Base-by-base conservation (phyloP, 805 yeast genomes). In the Maudiozyma barnettii region DNA sequence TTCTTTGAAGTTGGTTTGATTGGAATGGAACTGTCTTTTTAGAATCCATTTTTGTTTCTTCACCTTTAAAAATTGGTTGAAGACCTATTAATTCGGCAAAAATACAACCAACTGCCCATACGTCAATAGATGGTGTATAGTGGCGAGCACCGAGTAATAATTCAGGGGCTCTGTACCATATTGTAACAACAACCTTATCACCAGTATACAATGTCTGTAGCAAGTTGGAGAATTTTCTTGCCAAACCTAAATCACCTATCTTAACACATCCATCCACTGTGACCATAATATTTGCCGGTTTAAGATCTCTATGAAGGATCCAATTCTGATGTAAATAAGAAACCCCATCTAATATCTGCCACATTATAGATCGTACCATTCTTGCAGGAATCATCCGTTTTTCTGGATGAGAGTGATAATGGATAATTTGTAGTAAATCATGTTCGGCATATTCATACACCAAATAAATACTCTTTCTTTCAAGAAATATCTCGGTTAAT, bases 281-380 rank as follows among this genome's bases (percentile, higher is more conserved):
- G 0, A 91, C 95, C 98, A 91, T 93, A 54, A 93, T 91, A 66
- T 91, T 91, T 2, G 99, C 99, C 1, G 99, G 99, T 59, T 93
- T 93, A 53, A 93, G 73, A 66, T 93, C 99, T 51, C 99, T 74
- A 66, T 93, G 99, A 44, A 93, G 70, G 2, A 93, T 81, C 98
- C 99, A 93, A 65, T 93, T 91, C 64, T 89, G 91, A 65, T 93
- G 99, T 39, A 93, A 67, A 60, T 82, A 93, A 0, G 89, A 79
- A 2, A 93, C 90, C 4, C 99, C 99, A 57, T 86, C 86, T 23
- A 93, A 65, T 4, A 95, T 82, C 67, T 93, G 99, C 89, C 93
- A 89, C 64, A 88, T 75, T 23, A 90, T 82, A 1, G 95, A 84
- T 59, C 90, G 88, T 21, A 90, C 71, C 42, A 89, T 84, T 41